A percentile compares a stretch with the other conserved stretches of the same genome.
Evolutionary conservation across 164 flowering plant genomes (phyloP).

Genomic region (Vitis labrusca): DNA sequence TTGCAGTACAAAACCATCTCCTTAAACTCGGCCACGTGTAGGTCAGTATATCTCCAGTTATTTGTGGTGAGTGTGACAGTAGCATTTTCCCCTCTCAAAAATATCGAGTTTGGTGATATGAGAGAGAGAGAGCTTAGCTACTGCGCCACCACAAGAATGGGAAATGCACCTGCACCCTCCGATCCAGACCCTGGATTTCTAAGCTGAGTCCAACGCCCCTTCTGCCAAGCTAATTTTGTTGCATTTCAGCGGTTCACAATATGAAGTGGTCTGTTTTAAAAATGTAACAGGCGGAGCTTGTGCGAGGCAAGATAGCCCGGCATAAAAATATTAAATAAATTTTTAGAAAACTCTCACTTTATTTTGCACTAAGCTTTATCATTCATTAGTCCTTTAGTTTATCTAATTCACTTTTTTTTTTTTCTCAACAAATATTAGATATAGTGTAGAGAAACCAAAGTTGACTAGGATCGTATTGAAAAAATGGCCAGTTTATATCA

Average conservation of each 20-base stretch:
- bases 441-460: too few species aligned
- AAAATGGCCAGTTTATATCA: too few species aligned
- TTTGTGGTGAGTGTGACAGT: not conserved
- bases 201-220: not conserved
- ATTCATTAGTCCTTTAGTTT: too few species aligned
- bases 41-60: conserved; percentile 1
- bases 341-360: too few species aligned
- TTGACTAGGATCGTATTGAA: too few species aligned
- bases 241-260: not conserved
- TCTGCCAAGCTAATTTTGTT: not conserved
- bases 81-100: not conserved
- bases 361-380: too few species aligned
- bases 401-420: too few species aligned
- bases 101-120: not conserved
- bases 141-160: not conserved
- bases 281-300: too few species aligned
- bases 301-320: too few species aligned
- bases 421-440: too few species aligned
- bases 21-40: conserved; percentile 6
- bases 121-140: not conserved
- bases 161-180: not conserved
- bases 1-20: not conserved
- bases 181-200: not conserved
- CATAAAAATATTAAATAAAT: too few species aligned
- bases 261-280: too few species aligned